phyloP scores from a whole-genome alignment of 805 yeast species.

The Cyberlindnera xylosilytica region DNA sequence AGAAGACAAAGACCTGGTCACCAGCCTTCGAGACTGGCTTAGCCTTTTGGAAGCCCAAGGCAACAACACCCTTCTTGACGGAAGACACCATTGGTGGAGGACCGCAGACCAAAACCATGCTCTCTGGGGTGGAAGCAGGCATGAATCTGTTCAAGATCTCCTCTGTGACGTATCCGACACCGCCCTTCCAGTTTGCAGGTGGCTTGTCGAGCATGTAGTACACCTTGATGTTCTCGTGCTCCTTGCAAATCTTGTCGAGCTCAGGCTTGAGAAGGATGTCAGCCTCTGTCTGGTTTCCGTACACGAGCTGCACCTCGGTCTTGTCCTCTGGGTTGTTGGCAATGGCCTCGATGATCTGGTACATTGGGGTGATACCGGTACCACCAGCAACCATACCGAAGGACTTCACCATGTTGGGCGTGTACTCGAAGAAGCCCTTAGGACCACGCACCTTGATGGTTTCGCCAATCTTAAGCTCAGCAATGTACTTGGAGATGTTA shows the following conservation, averaged over 20 bases:
- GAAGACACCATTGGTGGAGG: constrained; percentile 92
- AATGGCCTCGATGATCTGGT: constrained; percentile 82
- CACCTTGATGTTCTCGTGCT: constrained; percentile 59
- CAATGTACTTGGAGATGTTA: constrained; percentile 73
- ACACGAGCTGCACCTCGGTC: constrained; percentile 71
- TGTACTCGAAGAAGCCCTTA: constrained; percentile 81
- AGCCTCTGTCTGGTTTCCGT: constrained; percentile 75
- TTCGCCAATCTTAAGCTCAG: constrained; percentile 75
- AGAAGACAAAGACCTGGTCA: constrained; percentile 87
- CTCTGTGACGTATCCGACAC: constrained; percentile 74
- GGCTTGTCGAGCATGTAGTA: constrained; percentile 73
- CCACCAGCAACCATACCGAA: constrained; percentile 96
- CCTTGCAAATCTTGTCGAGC: constrained; percentile 59
- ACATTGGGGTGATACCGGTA: constrained; percentile 96
- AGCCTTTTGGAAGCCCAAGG: constrained; percentile 77
- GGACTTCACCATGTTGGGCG: constrained; percentile 69
- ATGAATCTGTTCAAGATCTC: constrained; percentile 63
- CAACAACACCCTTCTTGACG: constrained; percentile 72
- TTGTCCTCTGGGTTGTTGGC: constrained; percentile 72
- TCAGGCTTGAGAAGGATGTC: constrained; percentile 82
- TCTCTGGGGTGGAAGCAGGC: constrained; percentile 57
- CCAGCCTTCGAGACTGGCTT: constrained; percentile 86
- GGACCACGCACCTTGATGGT: constrained; percentile 81
- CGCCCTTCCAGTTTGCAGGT: constrained; percentile 71
- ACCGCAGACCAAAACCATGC: constrained; percentile 83